Conservation (phyloP, 148 eudicot species). For the Rhododendron griersonianum region DNA sequence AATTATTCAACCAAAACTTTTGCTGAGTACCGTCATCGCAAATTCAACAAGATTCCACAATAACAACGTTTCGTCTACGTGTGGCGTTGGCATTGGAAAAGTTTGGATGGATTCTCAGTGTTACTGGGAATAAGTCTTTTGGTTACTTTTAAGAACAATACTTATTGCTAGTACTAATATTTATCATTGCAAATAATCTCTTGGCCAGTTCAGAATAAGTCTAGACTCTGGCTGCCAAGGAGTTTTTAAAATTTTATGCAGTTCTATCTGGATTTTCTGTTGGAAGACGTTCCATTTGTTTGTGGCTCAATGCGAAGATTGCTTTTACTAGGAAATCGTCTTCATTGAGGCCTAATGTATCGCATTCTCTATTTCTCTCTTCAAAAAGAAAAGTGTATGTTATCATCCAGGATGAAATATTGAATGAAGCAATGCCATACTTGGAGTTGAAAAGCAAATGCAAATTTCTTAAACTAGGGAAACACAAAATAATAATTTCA, state of each 20-base stretch:
- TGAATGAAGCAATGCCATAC: too few species aligned
- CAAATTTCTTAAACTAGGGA: too few species aligned
- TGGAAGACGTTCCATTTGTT: background rate
- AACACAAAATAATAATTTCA: too few species aligned
- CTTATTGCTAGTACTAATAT: background rate
- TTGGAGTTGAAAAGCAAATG: too few species aligned
- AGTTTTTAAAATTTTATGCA: background rate
- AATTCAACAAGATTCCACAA: constrained; percentile 44
- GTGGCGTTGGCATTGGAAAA: background rate
- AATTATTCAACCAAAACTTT: constrained; percentile 35
- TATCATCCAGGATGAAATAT: too few species aligned
- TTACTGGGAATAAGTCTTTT: background rate
- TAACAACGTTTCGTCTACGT: background rate
- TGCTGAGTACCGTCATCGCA: constrained; percentile 36
- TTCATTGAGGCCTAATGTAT: background rate
- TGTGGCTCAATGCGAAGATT: background rate
- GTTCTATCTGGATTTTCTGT: background rate
- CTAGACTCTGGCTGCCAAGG: background rate
- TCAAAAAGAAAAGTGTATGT: too few species aligned
- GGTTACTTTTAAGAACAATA: background rate
- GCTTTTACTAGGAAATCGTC: background rate
- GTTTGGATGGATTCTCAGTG: background rate
- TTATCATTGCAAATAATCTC: background rate
- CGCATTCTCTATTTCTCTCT: too few species aligned
- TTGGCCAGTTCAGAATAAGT: background rate